Evolutionary conservation across 306 rosid genomes (phyloP), one percentile per base, ranked within the genome.

Genomic region (Pterocarpus santalinus): DNA sequence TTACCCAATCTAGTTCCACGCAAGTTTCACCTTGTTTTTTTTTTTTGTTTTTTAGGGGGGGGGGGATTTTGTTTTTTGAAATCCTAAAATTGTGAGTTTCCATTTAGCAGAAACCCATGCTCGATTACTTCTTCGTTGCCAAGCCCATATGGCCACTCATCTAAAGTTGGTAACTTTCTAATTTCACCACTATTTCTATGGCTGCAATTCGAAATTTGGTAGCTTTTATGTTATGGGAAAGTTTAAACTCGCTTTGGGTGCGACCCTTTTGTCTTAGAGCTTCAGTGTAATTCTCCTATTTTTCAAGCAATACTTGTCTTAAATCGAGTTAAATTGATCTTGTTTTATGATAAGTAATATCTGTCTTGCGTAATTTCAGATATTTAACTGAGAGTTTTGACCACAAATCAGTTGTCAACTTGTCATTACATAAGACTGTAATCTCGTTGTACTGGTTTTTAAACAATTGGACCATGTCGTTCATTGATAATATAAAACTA

Each of bases 61-160:
- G 28, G 28, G 53, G 14, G 4, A 47, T 47, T 9, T 22, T 65
- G 2, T 36, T 43, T 56, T 43, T 71, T 6, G 28, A 8, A 78
- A 57, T 63, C 39, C 55, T 81, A 4, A 64, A 35, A 43, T 76
- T 47, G 12, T 5, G 7, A 41, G 36, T 62, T 70, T 46, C 13
- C 3, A 22, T 65, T 75, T 72, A 56, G 53, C 86, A 91, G 99
- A 85, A 88, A 77, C 67, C 75, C 87, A 1, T 83, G 83, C 43
- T 84, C 90, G 44, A 35, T 83, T 46, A 82, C 86, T 53, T 89
- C 94, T 76, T 85, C 92, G 73, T 80, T 89, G 76, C 83, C 83
- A 75, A 73, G 81, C 82, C 86, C 93, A 1, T 90, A 89, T 79
- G 90, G 85, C 0, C 76, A 82, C 73, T 75, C 88, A 34, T 83